phyloP scores from a whole-genome alignment of 257 asterid species.

The Osmanthus fragrans region DNA sequence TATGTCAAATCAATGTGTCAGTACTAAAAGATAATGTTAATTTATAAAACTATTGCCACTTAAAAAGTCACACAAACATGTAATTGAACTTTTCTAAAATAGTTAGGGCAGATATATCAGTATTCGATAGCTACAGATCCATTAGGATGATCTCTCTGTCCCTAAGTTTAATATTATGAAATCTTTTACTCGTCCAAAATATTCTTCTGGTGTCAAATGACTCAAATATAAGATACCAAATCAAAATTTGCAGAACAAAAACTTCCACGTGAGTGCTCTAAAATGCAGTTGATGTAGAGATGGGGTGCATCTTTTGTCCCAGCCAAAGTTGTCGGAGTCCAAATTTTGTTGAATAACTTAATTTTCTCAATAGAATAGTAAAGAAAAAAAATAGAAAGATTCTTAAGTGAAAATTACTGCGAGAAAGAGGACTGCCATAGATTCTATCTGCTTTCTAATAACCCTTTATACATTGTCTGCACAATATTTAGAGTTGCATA shows the following conservation, averaged over 20 bases:
- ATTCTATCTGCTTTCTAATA: neutral
- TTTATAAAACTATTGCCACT: neutral
- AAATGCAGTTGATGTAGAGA: neutral
- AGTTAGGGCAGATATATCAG: neutral
- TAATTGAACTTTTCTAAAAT: neutral
- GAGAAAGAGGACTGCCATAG: neutral
- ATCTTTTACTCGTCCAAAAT: neutral
- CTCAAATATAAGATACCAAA: neutral
- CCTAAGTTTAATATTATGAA: neutral
- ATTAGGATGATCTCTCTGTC: neutral
- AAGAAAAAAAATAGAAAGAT: neutral
- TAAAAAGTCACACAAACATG: neutral
- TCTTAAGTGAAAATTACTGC: neutral
- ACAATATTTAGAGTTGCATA: slow-evolving; percentile 12
- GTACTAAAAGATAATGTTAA: neutral
- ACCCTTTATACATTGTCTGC: neutral
- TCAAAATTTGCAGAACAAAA: neutral
- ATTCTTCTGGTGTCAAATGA: neutral
- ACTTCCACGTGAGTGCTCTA: neutral
- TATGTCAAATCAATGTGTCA: neutral
- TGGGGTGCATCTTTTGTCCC: neutral
- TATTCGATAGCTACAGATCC: neutral
- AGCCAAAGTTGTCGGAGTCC: neutral
- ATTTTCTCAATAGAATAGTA: neutral
- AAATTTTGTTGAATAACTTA: neutral